phyloP scores from a whole-genome alignment of 768 basidiomycete genomes.

The Hericium erinaceus region DNA sequence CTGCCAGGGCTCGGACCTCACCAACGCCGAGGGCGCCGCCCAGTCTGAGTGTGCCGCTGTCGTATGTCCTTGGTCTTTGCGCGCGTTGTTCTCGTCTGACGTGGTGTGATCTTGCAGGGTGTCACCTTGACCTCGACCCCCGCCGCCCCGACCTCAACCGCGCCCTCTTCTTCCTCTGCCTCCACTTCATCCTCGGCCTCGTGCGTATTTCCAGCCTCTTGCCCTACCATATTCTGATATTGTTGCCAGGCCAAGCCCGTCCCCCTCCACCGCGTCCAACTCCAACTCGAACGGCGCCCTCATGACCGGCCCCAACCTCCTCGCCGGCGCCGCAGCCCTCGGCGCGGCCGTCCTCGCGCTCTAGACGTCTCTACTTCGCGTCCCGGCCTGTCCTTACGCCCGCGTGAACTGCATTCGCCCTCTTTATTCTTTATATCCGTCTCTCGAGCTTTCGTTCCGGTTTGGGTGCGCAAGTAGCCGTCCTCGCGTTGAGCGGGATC shows the following conservation, averaged over 20 bases:
- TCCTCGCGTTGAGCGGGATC: too few relatives aligned
- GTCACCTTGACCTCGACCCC: constrained; percentile 7
- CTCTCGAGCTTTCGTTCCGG: too few relatives aligned
- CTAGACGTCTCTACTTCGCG: not conserved
- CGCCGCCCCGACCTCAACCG: not conserved
- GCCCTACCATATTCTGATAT: too few relatives aligned
- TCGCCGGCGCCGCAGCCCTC: constrained; percentile 9
- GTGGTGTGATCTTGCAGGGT: constrained; percentile 4
- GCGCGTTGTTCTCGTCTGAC: not conserved
- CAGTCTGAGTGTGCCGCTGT: constrained; percentile 36
- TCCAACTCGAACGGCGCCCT: not conserved
- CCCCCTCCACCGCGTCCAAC: not conserved
- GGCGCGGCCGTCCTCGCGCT: constrained; percentile 7
- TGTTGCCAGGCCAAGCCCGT: too few relatives aligned
- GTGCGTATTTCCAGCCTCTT: not conserved
- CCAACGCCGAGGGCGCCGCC: constrained; percentile 31
- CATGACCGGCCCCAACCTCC: constrained; percentile 1
- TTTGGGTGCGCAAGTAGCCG: too few relatives aligned
- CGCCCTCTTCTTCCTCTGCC: not conserved
- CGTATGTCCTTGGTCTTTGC: constrained; percentile 24
- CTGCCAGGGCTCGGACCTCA: constrained; percentile 42
- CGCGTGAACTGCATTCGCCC: too few relatives aligned
- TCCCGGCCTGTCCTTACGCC: too few relatives aligned
- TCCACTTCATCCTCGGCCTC: not conserved
- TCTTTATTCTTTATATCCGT: too few relatives aligned